Evolutionary conservation across 768 basidiomycete genomes (phyloP).

Genomic region (Serendipita vermifera): DNA sequence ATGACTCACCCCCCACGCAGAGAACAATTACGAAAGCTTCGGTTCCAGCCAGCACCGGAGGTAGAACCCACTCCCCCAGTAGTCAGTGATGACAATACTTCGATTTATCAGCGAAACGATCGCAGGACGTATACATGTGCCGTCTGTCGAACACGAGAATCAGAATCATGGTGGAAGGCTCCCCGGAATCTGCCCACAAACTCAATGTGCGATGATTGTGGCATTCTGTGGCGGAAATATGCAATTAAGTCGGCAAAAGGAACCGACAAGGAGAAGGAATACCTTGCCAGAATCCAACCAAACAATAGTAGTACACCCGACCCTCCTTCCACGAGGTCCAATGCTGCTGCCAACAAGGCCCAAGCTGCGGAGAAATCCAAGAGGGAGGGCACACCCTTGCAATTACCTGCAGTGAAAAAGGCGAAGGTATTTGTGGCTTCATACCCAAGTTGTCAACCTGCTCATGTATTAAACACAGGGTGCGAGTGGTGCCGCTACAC

Average conservation of each 20-base stretch:
- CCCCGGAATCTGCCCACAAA: constrained; percentile 69
- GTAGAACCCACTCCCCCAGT: constrained; percentile 9
- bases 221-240: constrained; percentile 85
- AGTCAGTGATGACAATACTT: constrained; percentile 59
- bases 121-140: constrained; percentile 53
- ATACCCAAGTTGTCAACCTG: too few species aligned
- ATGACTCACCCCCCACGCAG: not conserved
- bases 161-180: constrained; percentile 79
- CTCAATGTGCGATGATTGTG: constrained; percentile 76
- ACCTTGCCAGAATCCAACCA: not conserved
- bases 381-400: constrained; percentile 48
- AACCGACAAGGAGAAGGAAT: constrained; percentile 1
- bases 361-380: constrained; percentile 30
- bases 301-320: constrained; percentile 43
- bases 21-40: constrained; percentile 1
- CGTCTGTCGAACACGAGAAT: constrained; percentile 72
- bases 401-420: constrained; percentile 44
- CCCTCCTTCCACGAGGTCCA: constrained; percentile 46
- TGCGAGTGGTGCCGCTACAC: not conserved
- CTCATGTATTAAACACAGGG: too few species aligned
- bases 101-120: constrained; percentile 47
- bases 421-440: constrained; percentile 36
- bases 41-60: constrained; percentile 11
- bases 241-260: constrained; percentile 25
- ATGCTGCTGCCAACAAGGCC: constrained; percentile 29